Conservation (phyloP, 1,284 basidiomycete genomes). For the Cryptococcus amylolentus region DNA sequence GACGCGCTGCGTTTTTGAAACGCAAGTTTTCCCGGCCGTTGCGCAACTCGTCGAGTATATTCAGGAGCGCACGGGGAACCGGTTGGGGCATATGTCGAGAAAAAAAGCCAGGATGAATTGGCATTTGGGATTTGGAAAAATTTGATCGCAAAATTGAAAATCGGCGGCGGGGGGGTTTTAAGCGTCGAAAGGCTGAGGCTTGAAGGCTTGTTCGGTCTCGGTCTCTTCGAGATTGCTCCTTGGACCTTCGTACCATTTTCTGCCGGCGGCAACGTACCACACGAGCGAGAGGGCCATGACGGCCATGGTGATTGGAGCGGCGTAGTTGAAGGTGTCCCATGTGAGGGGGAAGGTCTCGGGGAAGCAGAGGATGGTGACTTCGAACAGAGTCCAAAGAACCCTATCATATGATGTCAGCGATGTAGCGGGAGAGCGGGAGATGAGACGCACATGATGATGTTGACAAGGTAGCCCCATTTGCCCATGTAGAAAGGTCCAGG, state of each 20-base stretch:
- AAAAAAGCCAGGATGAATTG: too few species aligned
- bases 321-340: slow-evolving; percentile 26
- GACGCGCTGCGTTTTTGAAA: too few species aligned
- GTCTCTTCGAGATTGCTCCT: slow-evolving; percentile 11
- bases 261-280: slow-evolving; percentile 52
- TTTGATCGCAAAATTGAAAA: too few species aligned
- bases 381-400: slow-evolving; percentile 27
- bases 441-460: slow-evolving; percentile 33
- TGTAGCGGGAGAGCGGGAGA: background rate
- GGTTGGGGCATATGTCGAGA: too few species aligned
- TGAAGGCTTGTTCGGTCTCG: background rate
- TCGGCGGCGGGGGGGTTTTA: too few species aligned
- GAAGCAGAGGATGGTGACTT: slow-evolving; percentile 36
- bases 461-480: slow-evolving; percentile 27
- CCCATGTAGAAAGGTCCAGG: slow-evolving; percentile 45
- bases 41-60: too few species aligned
- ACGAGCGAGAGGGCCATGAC: slow-evolving; percentile 47
- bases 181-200: too few species aligned
- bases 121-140: too few species aligned
- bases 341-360: slow-evolving; percentile 24
- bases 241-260: slow-evolving; percentile 51
- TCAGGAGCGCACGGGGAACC: too few species aligned
- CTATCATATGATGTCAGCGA: slow-evolving; percentile 7
- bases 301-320: slow-evolving; percentile 43
- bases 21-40: too few species aligned